phyloP scores from a whole-genome alignment of 176 grass and related monocot species.

The Chrysopogon serrulatus region DNA sequence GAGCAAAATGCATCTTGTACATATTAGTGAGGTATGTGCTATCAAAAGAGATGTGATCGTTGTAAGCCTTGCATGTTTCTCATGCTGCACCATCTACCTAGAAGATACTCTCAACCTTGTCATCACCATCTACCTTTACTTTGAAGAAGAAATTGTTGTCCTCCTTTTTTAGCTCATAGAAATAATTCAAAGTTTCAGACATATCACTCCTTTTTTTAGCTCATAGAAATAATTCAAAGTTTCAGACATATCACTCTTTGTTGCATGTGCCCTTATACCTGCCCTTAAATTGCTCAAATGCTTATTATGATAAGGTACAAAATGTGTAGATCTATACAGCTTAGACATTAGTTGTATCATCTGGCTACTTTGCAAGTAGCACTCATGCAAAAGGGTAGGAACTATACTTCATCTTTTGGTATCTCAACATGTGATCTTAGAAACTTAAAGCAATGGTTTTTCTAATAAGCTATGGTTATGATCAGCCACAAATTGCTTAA shows the following conservation, averaged over 20 bases:
- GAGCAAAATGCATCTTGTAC: not conserved
- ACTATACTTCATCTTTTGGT: too few relatives aligned
- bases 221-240: not conserved
- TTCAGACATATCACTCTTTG: not conserved
- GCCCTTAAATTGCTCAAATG: not conserved
- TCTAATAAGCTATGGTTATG: too few relatives aligned
- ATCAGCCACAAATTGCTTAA: too few relatives aligned
- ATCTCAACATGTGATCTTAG: too few relatives aligned
- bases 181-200: too few relatives aligned
- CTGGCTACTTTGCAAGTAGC: too few relatives aligned
- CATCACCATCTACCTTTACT: not conserved
- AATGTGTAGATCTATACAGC: too few relatives aligned
- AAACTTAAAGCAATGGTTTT: too few relatives aligned
- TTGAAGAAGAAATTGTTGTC: not conserved
- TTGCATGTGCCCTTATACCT: too few relatives aligned
- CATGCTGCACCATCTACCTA: not conserved
- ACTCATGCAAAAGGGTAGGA: too few relatives aligned
- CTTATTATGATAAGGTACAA: too few relatives aligned
- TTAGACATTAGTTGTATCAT: too few relatives aligned
- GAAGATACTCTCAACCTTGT: not conserved
- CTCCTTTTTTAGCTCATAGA: not conserved
- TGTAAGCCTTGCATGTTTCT: not conserved
- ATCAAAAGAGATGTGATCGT: not conserved
- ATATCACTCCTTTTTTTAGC: not conserved
- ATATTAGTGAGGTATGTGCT: not conserved